These are phyloP conservation scores for Sechiopsis laciniata DNA, from an alignment of 306 rosid species.

Conservation along the genomic window DNA sequence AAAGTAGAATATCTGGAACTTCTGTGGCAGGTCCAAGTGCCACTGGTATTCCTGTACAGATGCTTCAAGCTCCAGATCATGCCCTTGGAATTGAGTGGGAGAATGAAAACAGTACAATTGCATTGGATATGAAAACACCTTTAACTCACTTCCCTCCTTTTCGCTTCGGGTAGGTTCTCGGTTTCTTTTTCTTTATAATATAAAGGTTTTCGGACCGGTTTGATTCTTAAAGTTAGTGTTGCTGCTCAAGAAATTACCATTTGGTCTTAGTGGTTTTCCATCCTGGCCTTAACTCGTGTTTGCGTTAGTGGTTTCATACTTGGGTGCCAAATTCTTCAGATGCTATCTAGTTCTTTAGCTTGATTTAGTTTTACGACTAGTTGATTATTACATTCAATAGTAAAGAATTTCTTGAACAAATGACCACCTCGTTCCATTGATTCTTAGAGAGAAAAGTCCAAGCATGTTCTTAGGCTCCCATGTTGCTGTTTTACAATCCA, in stretches of 20 bases:
- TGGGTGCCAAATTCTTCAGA: not conserved
- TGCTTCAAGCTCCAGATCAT: constrained; percentile 72
- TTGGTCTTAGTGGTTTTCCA: not conserved
- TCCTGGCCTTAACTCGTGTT: not conserved
- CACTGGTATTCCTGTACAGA: constrained; percentile 67
- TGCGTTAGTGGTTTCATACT: constrained; percentile 7
- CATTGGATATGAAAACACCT: constrained; percentile 93
- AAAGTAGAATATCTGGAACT: constrained; percentile 55
- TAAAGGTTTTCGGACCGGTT: not conserved
- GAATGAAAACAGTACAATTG: constrained; percentile 55
- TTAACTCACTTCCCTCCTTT: constrained; percentile 93
- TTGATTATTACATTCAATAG: not conserved
- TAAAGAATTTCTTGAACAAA: not conserved
- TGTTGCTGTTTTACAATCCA: not conserved
- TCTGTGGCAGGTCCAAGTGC: constrained; percentile 62
- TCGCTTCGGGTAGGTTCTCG: constrained; percentile 80
- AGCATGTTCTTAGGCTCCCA: not conserved
- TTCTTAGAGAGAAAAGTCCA: constrained; percentile 1
- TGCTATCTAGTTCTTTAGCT: constrained; percentile 1
- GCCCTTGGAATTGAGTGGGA: constrained; percentile 82
- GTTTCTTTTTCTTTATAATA: constrained; percentile 27
- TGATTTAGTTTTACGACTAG: not conserved
- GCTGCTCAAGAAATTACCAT: not conserved
- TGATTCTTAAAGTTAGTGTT: not conserved
- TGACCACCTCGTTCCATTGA: not conserved